Conservation (phyloP, 371 early-diverging fungal species). For the Entomophthora muscae region DNA sequence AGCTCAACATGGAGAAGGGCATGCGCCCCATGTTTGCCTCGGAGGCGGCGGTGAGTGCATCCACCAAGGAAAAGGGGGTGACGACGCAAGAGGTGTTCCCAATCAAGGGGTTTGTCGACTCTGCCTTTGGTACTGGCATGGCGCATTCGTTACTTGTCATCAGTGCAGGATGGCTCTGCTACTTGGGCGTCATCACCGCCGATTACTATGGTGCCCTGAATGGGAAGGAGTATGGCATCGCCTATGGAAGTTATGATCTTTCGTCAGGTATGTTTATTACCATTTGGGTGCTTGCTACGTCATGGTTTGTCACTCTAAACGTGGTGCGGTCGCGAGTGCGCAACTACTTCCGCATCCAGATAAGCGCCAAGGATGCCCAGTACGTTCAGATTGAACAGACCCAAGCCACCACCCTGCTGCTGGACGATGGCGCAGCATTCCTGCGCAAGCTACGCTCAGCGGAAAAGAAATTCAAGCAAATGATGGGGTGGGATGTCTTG, state of each 20-base stretch:
- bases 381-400: slow-evolving; percentile 42
- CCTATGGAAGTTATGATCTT: slow-evolving; percentile 26
- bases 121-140: slow-evolving; percentile 35
- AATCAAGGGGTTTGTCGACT: slow-evolving; percentile 46
- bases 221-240: slow-evolving; percentile 19
- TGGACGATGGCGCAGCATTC: slow-evolving; percentile 24
- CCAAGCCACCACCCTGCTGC: slow-evolving; percentile 26
- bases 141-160: slow-evolving; percentile 27
- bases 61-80: neutral
- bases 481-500: slow-evolving; percentile 17
- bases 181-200: slow-evolving; percentile 37
- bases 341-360: slow-evolving; percentile 44
- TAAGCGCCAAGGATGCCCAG: slow-evolving; percentile 22
- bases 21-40: neutral
- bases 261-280: slow-evolving; percentile 42
- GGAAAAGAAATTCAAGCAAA: slow-evolving; percentile 14
- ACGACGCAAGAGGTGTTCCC: slow-evolving; percentile 10
- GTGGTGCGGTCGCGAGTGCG: slow-evolving; percentile 20
- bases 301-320: slow-evolving; percentile 38
- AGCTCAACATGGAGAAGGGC: slow-evolving; percentile 10
- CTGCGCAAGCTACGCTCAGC: slow-evolving; percentile 16
- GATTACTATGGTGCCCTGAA: slow-evolving; percentile 43
- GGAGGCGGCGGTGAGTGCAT: slow-evolving; percentile 10
- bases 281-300: slow-evolving; percentile 15
- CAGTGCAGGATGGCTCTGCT: slow-evolving; percentile 38